Evolutionary conservation across 441 rosid genomes (phyloP), one percentile per base, ranked within the genome.

Genomic region (Macaranga tanarius): DNA sequence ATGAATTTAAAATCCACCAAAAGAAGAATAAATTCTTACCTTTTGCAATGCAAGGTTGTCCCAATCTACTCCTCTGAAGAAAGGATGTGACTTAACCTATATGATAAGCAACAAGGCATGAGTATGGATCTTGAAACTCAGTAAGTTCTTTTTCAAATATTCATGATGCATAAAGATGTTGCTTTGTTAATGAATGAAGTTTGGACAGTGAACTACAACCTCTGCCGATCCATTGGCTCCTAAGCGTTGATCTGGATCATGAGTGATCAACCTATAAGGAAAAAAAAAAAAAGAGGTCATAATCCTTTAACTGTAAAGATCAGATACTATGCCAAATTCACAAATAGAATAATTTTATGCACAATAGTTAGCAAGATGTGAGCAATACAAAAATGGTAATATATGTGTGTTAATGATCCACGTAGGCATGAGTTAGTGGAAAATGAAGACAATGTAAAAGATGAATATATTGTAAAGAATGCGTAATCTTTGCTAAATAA

Each of bases 41-140:
- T 92, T 88, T 76, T 88, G 95, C 83, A 84, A 67, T 47, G 92
- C 85, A 74, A 92, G 88, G 77, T 77, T 88, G 72, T 86, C 90
- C 95, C 97, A 92, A 75, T 88, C 88, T 64, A 92, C 84, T 79
- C 95, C 93, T 66, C 48, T 71, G 76, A 92, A 90, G 68, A 92
- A 92, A 17, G 86, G 82, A 82, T 88, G 91, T 20, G 84, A 77
- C 79, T 90, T 92, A 31, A 92, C 97, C 97, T 92, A 80, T 62
- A 85, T 78, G 65, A 75, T 25, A 70, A 47, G 38, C 70, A 42
- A 61, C 48, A 47, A 73, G 52, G 68, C 38, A 75, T 61, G 52
- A 56, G 71, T 40, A 20, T 59, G 62, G 38, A 65, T 69, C 57
- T 22, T 42, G 62, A 71, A 61, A 69, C 44, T 69, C 42, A 55